Evolutionary conservation across 352 stramenopile genomes (phyloP).

Genomic region (Pythium pyrilobum): DNA sequence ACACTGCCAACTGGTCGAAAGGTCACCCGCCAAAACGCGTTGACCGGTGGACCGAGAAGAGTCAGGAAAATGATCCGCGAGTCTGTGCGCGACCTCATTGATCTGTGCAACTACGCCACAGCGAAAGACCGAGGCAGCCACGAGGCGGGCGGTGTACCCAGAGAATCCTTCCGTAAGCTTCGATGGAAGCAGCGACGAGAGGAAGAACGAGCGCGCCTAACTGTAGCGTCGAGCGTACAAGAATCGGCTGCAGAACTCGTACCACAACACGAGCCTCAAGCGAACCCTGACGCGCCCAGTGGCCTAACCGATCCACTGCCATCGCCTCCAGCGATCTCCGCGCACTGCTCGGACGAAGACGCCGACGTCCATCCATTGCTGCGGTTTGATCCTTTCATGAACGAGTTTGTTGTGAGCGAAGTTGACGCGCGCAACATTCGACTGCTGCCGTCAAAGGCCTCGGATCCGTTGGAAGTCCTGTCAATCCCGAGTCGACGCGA

Average conservation of each 20-base stretch:
- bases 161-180: slow-evolving; percentile 42
- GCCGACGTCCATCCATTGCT: background rate
- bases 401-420: slow-evolving; percentile 18
- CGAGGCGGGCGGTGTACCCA: background rate
- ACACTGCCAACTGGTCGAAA: slow-evolving; percentile 3
- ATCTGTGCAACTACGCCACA: slow-evolving; percentile 38
- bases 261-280: too few species aligned
- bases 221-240: too few species aligned
- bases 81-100: slow-evolving; percentile 28
- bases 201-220: slow-evolving; percentile 14
- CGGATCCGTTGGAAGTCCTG: slow-evolving; percentile 32
- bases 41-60: background rate
- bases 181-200: slow-evolving; percentile 36
- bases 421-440: slow-evolving; percentile 6
- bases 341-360: too few species aligned
- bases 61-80: slow-evolving; percentile 5
- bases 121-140: background rate
- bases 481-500: slow-evolving; percentile 50
- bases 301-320: too few species aligned
- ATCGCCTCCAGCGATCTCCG: too few species aligned
- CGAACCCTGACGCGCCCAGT: too few species aligned
- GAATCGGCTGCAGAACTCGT: too few species aligned
- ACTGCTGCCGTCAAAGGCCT: slow-evolving; percentile 15
- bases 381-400: slow-evolving; percentile 8
- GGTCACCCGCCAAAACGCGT: background rate